Evolutionary conservation across 2,329 filamentous ascomycete genomes (phyloP), one percentile per base, ranked within the genome.

Genomic region (Akanthomyces muscarius): DNA sequence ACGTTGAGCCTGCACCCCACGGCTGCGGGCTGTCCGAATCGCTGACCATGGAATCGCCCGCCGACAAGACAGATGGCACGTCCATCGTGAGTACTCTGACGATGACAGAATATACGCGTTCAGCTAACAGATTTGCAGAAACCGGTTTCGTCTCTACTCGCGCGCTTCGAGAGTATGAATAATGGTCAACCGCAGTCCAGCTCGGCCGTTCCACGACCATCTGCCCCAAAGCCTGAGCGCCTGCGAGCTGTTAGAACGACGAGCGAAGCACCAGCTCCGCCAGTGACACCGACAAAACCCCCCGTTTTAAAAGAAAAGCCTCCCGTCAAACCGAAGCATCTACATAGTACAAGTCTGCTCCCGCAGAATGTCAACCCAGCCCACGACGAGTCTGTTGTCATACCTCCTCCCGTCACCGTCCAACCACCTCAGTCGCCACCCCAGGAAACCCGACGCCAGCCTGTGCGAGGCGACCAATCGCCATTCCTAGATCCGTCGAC

Each of bases 81-180:
- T 92, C 90, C 66, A 87, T 93, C 70, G 88, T 90, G 75, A 75
- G 86, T 75, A 25, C 48, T 8, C 33, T 16, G 3, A 23, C 14
- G 23, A 60, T 28, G 55, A 48, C 21, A 25, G 61, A 21, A 1
- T 4, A 42, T 28, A 10, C 16, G 13, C 28, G 25, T 2, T 11
- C 5, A 67, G 64, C 74, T 76, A 65, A 74, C 66, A 11, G 53
- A 23, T 36, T 23, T 38, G 5, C 66, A 92, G 89, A 91, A 88
- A 78, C 90, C 91, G 30, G 90, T 95, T 57, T 95, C 91, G 58
- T 93, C 90, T 58, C 80, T 95, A 65, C 84, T 88, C 65, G 91
- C 89, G 66, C 88, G 90, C 69, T 95, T 94, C 74, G 91, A 95
- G 79, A 91, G 89, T 72, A 86, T 94, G 68, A 71, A 70, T 65